Evolutionary conservation across 2,329 filamentous ascomycete genomes (phyloP).

Genomic region (Samsoniella hepiali): DNA sequence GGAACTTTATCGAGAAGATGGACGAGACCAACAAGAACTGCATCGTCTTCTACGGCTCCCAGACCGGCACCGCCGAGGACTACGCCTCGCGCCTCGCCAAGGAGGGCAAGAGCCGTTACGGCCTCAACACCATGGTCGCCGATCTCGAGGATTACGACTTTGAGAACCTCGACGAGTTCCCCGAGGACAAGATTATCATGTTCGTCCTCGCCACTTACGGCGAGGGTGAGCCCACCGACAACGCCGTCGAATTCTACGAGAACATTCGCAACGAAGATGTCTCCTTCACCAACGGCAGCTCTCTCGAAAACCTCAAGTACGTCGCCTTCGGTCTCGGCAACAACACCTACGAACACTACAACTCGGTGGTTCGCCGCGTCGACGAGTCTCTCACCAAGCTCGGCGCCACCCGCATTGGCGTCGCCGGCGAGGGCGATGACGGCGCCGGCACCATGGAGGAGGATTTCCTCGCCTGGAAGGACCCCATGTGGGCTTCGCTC

Average conservation of each 20-base stretch:
- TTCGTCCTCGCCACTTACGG: conserved; percentile 97
- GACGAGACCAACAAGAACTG: conserved; percentile 95
- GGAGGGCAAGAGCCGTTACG: conserved; percentile 94
- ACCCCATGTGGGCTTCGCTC: conserved; percentile 93
- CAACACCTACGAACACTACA: conserved; percentile 99
- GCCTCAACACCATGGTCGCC: conserved; percentile 95
- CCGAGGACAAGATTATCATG: conserved; percentile 86
- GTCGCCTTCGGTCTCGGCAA: conserved; percentile 96
- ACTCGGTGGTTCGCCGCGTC: conserved; percentile 93
- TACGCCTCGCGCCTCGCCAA: conserved; percentile 95
- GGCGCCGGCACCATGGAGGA: conserved; percentile 99
- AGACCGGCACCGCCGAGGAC: conserved; percentile 97
- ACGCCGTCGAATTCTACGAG: conserved; percentile 98
- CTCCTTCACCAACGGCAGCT: conserved; percentile 70
- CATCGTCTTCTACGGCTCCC: conserved; percentile 96
- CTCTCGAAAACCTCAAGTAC: conserved; percentile 82
- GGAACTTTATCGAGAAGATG: conserved; percentile 94
- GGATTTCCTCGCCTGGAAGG: conserved; percentile 98
- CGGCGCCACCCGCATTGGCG: conserved; percentile 79
- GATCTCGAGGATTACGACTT: conserved; percentile 98
- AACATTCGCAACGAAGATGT: conserved; percentile 83
- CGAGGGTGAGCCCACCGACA: conserved; percentile 97
- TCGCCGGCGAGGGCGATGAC: conserved; percentile 92
- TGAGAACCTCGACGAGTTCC: conserved; percentile 85
- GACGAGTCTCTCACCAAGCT: conserved; percentile 76